phyloP scores from a whole-genome alignment of 2,329 filamentous ascomycete species.

The Sclerotinia nivalis region DNA sequence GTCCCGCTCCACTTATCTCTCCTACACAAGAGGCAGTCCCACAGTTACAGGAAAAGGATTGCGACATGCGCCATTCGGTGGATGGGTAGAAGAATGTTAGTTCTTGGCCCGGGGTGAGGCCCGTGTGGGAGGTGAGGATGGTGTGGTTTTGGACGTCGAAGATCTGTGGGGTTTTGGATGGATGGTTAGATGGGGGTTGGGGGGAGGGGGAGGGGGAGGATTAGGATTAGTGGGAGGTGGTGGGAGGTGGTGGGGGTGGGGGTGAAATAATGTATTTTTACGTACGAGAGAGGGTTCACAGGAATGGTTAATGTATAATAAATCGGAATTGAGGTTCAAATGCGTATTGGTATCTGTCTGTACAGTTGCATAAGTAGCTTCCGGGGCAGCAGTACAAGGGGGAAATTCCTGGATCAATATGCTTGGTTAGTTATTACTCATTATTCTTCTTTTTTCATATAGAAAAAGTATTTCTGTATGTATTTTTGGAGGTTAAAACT shows the following conservation, averaged over 20 bases:
- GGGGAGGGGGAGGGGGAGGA: neutral
- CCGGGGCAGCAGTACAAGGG: conserved; percentile 56
- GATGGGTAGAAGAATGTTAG: conserved; percentile 75
- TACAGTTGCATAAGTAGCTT: conserved; percentile 64
- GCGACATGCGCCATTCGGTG: conserved; percentile 73
- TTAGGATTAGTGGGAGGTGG: too few relatives aligned
- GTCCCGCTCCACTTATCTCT: conserved; percentile 61
- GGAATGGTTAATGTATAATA: conserved; percentile 68
- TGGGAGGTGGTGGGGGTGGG: neutral
- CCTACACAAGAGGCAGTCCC: conserved; percentile 58
- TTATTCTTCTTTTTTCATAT: neutral
- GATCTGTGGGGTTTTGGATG: conserved; percentile 45
- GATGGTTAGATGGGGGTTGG: neutral
- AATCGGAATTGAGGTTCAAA: conserved; percentile 63
- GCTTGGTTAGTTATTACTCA: neutral
- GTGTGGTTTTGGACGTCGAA: conserved; percentile 60
- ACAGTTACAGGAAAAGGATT: conserved; percentile 69
- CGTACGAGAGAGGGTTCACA: conserved; percentile 65
- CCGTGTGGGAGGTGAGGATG: conserved; percentile 58
- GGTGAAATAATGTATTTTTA: conserved; percentile 29
- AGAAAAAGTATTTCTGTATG: too few relatives aligned
- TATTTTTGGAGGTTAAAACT: neutral
- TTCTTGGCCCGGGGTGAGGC: conserved; percentile 57
- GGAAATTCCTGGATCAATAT: conserved; percentile 50
- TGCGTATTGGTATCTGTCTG: conserved; percentile 59